These are phyloP conservation scores for Chlamydomonas asymmetrica DNA, from an alignment of 139 green algal species.

Conservation along the genomic window DNA sequence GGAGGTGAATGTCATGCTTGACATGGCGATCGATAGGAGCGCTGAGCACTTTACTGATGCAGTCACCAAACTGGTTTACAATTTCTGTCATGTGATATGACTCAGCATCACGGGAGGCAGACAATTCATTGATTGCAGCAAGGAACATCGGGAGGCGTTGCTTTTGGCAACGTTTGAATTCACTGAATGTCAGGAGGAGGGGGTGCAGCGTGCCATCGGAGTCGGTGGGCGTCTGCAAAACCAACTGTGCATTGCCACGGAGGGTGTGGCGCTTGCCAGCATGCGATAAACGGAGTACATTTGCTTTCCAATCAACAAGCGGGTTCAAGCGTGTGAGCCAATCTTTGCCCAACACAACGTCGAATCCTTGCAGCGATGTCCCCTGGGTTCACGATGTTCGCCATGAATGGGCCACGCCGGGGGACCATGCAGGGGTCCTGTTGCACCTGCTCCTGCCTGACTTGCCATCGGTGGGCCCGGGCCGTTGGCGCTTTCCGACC, in stretches of 20 bases:
- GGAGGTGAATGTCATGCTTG: neutral
- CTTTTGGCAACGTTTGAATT: neutral
- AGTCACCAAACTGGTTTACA: too few species aligned
- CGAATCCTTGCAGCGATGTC: neutral
- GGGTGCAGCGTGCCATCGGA: too few species aligned
- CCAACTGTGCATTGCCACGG: neutral
- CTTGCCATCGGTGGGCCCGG: too few species aligned
- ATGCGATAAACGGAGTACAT: neutral
- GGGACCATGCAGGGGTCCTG: too few species aligned
- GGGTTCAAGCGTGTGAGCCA: conserved; percentile 2
- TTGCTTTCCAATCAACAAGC: neutral
- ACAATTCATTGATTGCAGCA: neutral
- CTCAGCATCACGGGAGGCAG: neutral
- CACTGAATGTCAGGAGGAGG: too few species aligned
- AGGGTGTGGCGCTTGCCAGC: conserved; percentile 1
- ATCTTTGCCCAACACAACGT: conserved; percentile 1
- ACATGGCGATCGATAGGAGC: neutral
- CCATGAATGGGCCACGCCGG: too few species aligned
- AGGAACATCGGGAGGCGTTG: too few species aligned
- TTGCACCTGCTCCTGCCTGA: too few species aligned
- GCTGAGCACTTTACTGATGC: too few species aligned
- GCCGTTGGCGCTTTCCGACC: too few species aligned
- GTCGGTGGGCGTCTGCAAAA: too few species aligned
- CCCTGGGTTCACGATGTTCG: too few species aligned
- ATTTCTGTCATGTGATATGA: neutral